These are phyloP conservation scores for Elongisporangium undulatum DNA, from an alignment of 352 stramenopile genomes.

Conservation along the genomic window DNA sequence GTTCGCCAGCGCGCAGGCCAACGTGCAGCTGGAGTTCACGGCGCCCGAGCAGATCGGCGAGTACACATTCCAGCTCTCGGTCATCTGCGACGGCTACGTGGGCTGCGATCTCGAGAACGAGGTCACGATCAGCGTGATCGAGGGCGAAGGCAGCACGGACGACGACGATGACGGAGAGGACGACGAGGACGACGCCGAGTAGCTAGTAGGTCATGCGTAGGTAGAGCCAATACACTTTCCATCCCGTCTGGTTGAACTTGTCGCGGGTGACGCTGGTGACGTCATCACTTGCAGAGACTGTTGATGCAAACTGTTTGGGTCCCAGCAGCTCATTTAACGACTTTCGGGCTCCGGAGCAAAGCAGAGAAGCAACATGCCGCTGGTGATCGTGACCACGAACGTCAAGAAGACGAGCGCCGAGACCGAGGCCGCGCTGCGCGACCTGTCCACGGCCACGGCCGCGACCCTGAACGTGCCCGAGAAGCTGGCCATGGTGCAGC, in stretches of 20 bases:
- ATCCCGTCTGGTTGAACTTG: neutral
- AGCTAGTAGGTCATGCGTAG: neutral
- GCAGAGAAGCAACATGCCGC: conserved; percentile 21
- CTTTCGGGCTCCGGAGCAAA: neutral
- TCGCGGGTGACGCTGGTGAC: neutral
- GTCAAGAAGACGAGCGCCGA: conserved; percentile 27
- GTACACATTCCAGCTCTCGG: conserved; percentile 96
- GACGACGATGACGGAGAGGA: conserved; percentile 48
- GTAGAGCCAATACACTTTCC: neutral
- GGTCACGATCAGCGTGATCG: conserved; percentile 56
- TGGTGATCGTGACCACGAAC: conserved; percentile 38
- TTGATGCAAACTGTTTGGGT: neutral
- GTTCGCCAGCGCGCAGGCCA: conserved; percentile 70
- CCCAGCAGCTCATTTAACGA: neutral
- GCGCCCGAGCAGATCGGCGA: conserved; percentile 92
- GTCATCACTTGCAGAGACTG: neutral
- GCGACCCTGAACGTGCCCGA: conserved; percentile 28
- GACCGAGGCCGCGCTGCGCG: conserved; percentile 18
- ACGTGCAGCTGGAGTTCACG: conserved; percentile 94
- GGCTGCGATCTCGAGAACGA: conserved; percentile 98
- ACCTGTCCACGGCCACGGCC: conserved; percentile 32
- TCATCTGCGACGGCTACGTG: conserved; percentile 99
- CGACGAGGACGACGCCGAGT: conserved; percentile 25
- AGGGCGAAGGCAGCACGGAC: conserved; percentile 32
- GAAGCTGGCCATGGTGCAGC: conserved; percentile 30